These are phyloP conservation scores for Russula virescens DNA, from an alignment of 768 basidiomycete species.

Conservation along the genomic window DNA sequence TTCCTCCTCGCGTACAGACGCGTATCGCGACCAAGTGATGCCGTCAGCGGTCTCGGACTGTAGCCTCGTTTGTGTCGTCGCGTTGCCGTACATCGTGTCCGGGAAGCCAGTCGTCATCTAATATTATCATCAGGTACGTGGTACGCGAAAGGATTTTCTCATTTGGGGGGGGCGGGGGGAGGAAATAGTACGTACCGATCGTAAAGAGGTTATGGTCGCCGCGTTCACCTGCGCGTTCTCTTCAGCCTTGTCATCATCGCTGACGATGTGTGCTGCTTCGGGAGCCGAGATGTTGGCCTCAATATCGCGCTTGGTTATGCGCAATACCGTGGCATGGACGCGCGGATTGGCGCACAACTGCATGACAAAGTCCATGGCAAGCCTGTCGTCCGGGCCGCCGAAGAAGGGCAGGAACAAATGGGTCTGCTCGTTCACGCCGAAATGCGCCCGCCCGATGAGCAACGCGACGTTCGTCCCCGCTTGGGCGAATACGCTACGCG, in stretches of 20 bases:
- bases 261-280: conserved; percentile 27
- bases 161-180: not conserved
- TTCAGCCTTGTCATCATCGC: conserved; percentile 22
- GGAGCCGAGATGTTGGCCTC: conserved; percentile 17
- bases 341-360: conserved; percentile 70
- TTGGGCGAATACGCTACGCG: conserved; percentile 72
- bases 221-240: conserved; percentile 25
- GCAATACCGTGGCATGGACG: conserved; percentile 69
- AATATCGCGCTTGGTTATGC: conserved; percentile 49
- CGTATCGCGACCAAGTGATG: conserved; percentile 64
- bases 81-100: conserved; percentile 67
- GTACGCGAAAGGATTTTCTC: not conserved
- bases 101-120: conserved; percentile 38
- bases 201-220: conserved; percentile 46
- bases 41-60: conserved; percentile 84
- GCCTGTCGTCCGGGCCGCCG: conserved; percentile 89
- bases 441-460: conserved; percentile 62
- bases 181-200: conserved; percentile 8
- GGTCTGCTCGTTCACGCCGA: conserved; percentile 34
- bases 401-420: conserved; percentile 88
- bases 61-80: conserved; percentile 57
- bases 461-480: conserved; percentile 73
- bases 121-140: not conserved
- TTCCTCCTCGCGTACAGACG: conserved; percentile 20
- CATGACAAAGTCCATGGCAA: conserved; percentile 77